Base-by-base conservation (phyloP, 768 basidiomycete species). In the Galerina marginata region DNA sequence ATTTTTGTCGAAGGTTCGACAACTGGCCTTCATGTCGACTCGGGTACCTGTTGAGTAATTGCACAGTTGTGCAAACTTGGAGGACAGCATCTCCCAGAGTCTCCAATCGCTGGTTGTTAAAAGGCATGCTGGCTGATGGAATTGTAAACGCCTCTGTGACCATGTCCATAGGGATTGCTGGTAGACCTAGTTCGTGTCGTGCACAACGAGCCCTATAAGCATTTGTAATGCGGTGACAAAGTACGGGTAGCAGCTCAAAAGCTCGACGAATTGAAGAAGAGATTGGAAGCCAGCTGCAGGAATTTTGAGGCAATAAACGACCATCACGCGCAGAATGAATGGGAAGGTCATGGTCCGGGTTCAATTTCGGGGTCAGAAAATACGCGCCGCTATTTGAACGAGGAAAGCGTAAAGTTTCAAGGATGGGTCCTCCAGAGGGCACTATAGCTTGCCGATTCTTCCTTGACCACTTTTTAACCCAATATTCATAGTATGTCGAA, bases 1-100 rank as follows among this genome's bases (percentile, higher is more conserved):
- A 81, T 61, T 81, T 81, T 58, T 84, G 80, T 38, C 93, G 85
- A 46, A 95, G 74, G 26, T 74, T 74, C 38, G 87, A 80, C 43
- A 96, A 81, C 63, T 94, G 91, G 0, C 95, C 94, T 78, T 96
- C 95, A 65, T 95, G 91, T 23, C 88, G 80, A 62, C 86, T 80
- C 0, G 91, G 90, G 66, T 83, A 93, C 62, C 82, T 85, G 76
- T 90, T 92, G 75, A 89, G 88, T 4, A 92, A 75, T 68, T 94
- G 85, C 2, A 93, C 86, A 20, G 89, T 90, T 3, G 87, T 86
- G 50, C 87, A 84, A 25, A 95, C 73, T 67, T 94, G 89, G 44
- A 94, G 79, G 1, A 94, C 91, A 0, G 89, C 85, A 68, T 96
- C 95, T 9, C 95, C 95, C 6, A 96, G 77, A 0, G 93, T 95